Percentiles rank a stretch among this genome's conserved stretches.
phyloP scores from a whole-genome alignment of 2,329 filamentous ascomycete species.

The Cryphonectria japonica region DNA sequence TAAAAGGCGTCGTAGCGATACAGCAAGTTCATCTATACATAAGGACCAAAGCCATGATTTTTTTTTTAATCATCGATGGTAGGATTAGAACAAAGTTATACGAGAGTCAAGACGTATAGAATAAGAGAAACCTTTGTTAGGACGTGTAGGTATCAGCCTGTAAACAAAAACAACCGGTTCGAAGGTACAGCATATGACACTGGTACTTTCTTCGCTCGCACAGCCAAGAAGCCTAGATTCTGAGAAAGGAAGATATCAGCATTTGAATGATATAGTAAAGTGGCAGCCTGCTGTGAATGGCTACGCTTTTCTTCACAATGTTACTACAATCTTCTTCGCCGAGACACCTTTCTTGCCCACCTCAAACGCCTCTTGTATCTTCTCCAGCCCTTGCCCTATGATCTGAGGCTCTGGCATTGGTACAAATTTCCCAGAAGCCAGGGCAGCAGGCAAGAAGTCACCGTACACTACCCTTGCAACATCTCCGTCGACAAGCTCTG shows the following conservation, averaged over 20 bases:
- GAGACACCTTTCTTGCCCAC: conserved; percentile 39
- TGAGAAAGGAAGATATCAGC: background rate
- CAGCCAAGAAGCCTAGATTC: conserved; percentile 28
- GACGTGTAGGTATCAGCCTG: too few relatives aligned
- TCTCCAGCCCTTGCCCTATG: conserved; percentile 36
- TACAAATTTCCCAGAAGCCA: conserved; percentile 34
- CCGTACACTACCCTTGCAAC: conserved; percentile 34
- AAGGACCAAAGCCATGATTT: too few relatives aligned
- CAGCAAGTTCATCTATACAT: too few relatives aligned
- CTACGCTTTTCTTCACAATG: background rate
- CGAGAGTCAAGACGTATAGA: too few relatives aligned
- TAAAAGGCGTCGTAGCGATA: too few relatives aligned
- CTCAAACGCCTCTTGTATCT: conserved; percentile 37
- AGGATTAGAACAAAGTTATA: too few relatives aligned
- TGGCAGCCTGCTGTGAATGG: background rate
- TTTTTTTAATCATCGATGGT: too few relatives aligned
- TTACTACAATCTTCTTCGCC: conserved; percentile 42
- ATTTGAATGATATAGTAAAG: background rate
- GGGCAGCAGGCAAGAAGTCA: conserved; percentile 35
- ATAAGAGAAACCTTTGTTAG: too few relatives aligned
- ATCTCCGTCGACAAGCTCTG: conserved; percentile 29
- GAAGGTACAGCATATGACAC: too few relatives aligned
- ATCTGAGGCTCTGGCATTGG: conserved; percentile 35
- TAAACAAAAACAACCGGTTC: too few relatives aligned
- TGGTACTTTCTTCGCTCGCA: too few relatives aligned